Evolutionary conservation across 164 flowering plant species (phyloP), one percentile per base, ranked within the genome.

Genomic region (Litsea cubeba): DNA sequence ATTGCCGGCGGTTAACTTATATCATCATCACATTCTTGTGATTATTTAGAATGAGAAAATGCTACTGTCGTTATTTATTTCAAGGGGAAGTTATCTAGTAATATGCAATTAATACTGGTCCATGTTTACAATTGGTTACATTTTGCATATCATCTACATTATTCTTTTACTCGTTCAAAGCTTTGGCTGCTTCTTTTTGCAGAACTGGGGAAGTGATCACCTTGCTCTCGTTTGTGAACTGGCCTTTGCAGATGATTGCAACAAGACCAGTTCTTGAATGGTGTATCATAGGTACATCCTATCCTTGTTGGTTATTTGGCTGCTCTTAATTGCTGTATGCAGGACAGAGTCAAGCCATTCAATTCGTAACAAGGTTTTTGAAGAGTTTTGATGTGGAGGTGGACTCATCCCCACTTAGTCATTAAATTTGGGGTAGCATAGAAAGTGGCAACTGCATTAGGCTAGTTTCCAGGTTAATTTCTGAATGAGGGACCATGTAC

Each of bases 141-240:
- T 40, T 40, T 40, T 40, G 5, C 60, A 54, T 54, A 1, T 54
- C 60, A 54, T 54, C 60, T 5, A 5, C 17, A 17, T 0, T 54
- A 17, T 54, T 18, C 60, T 54, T 54, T 40, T 6, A 35, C 46
- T 40, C 0, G 1, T 22, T 23, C 14, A 64, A 76, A 25, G 60
- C 28, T 60, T 57, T 68, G n/a, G 18, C 72, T 23, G 76, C 2
- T 20, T 30, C 65, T 49, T 51, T 62, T 72, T 82, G 82, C 89
- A 92, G 97, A 84, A 79, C 73, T 91, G 90, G 91, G 95, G 98
- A 60, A 94, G 98, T 28, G 97, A 94, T 76, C 97, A 91, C 81
- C 91, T 94, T 58, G 92, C 97, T 66, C 81, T 94, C 71, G 97
- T 82, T 11, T 91, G 94, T 73, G 91, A 92, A 76, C 82, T 94